Evolutionary conservation across 169 alveolate species (phyloP).

Genomic region (Cryptosporidium ryanae): DNA sequence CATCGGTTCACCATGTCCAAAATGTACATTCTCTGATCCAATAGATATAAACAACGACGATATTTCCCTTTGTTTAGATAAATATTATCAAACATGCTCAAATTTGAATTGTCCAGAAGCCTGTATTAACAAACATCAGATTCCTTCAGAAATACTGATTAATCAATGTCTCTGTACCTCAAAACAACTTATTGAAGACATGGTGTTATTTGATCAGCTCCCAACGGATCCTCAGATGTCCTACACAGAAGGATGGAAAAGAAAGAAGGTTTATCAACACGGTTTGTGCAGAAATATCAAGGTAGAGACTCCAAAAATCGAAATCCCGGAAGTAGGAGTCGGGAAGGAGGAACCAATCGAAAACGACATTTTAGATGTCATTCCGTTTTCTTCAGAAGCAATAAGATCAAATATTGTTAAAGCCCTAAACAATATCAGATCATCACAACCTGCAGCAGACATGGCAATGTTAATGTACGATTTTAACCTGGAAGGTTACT

Average conservation of each 20-base stretch:
- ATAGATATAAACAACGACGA: slow-evolving; percentile 45
- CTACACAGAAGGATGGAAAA: slow-evolving; percentile 74
- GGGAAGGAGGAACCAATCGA: not conserved
- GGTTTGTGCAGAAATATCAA: slow-evolving; percentile 54
- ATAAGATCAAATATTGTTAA: slow-evolving; percentile 39
- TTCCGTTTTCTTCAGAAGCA: slow-evolving; percentile 31
- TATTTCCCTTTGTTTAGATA: slow-evolving; percentile 48
- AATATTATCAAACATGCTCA: slow-evolving; percentile 46
- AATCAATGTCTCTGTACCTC: slow-evolving; percentile 71
- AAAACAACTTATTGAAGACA: slow-evolving; percentile 55
- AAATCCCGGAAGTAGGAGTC: slow-evolving; percentile 59
- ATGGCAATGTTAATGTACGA: slow-evolving; percentile 70
- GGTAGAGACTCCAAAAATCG: slow-evolving; percentile 18
- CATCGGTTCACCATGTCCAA: slow-evolving; percentile 60
- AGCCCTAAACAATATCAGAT: slow-evolving; percentile 22
- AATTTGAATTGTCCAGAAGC: slow-evolving; percentile 69
- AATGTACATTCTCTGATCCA: slow-evolving; percentile 65
- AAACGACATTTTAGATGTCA: slow-evolving; percentile 7
- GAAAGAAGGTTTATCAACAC: slow-evolving; percentile 45
- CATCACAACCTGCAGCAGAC: slow-evolving; percentile 74
- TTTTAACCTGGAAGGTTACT: slow-evolving; percentile 61
- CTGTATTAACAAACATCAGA: slow-evolving; percentile 45
- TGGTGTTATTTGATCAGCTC: slow-evolving; percentile 61
- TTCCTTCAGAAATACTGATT: slow-evolving; percentile 42
- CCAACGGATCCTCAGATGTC: slow-evolving; percentile 65